phyloP scores from a whole-genome alignment of 2,329 filamentous ascomycete species.

The Lasiodiplodia gonubiensis region DNA sequence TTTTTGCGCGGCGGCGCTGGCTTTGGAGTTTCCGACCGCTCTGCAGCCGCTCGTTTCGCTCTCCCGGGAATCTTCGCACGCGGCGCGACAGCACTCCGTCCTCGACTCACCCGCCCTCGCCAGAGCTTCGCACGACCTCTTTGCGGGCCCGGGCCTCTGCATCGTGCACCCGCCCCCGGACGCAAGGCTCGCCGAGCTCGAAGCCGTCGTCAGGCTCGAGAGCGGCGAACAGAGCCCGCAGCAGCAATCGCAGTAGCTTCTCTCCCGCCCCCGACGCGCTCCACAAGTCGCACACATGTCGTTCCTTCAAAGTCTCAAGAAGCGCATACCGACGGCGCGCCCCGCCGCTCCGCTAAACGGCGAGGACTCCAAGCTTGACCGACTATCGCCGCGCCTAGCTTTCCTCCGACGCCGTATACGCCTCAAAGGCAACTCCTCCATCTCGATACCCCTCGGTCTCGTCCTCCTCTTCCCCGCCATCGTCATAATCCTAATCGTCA shows the following conservation, averaged over 20 bases:
- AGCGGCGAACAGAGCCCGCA: conserved; percentile 30
- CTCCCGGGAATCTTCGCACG: conserved; percentile 20
- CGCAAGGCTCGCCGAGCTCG: conserved; percentile 1
- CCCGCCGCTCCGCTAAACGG: conserved; percentile 50
- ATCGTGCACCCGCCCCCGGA: neutral
- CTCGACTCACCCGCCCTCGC: neutral
- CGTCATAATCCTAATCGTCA: conserved; percentile 86
- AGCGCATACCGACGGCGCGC: conserved; percentile 53
- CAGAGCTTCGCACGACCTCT: neutral
- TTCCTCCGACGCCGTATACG: conserved; percentile 88
- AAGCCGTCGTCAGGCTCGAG: conserved; percentile 30
- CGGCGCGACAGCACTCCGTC: conserved; percentile 11
- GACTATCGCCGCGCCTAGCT: conserved; percentile 63
- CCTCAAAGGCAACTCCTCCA: conserved; percentile 86
- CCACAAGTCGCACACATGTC: conserved; percentile 44
- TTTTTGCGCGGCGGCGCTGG: neutral
- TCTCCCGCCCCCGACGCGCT: conserved; percentile 28
- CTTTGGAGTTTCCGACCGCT: conserved; percentile 6
- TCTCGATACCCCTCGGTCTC: conserved; percentile 90
- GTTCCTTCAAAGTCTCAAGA: conserved; percentile 50
- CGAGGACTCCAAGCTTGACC: conserved; percentile 50
- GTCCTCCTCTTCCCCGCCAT: conserved; percentile 92
- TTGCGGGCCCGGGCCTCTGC: conserved; percentile 13
- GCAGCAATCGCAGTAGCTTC: conserved; percentile 13
- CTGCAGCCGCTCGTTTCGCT: conserved; percentile 27